Evolutionary conservation across 2,329 filamentous ascomycete genomes (phyloP).

Genomic region (Ophiostoma novo-ulmi): DNA sequence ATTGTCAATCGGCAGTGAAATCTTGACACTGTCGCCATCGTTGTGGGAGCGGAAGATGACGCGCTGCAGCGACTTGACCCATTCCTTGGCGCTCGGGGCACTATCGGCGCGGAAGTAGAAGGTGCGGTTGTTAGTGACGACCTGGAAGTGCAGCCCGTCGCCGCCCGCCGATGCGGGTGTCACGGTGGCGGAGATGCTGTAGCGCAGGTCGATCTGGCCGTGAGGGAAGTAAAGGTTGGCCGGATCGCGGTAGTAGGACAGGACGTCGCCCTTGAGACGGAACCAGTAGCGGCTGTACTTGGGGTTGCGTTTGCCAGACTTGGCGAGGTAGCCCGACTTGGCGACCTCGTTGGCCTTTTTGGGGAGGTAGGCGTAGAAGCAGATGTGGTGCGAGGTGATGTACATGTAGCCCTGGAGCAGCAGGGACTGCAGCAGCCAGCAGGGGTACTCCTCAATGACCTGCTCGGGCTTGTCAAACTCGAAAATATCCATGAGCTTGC

Average conservation of each 20-base stretch:
- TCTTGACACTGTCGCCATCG: constrained; percentile 94
- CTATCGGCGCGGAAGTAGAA: constrained; percentile 91
- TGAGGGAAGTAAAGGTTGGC: constrained; percentile 86
- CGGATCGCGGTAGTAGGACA: constrained; percentile 82
- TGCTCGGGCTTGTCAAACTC: constrained; percentile 76
- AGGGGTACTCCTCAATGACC: constrained; percentile 87
- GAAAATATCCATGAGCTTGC: constrained; percentile 76
- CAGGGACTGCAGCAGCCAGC: constrained; percentile 87
- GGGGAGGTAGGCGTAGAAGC: constrained; percentile 95
- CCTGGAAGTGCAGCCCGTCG: constrained; percentile 69
- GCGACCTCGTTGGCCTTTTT: constrained; percentile 77
- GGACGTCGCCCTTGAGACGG: constrained; percentile 80
- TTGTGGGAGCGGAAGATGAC: constrained; percentile 96
- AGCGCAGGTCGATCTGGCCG: constrained; percentile 86
- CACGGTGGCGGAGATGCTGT: constrained; percentile 80
- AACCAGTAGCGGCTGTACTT: constrained; percentile 93
- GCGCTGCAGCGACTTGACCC: constrained; percentile 89
- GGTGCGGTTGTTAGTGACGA: constrained; percentile 75
- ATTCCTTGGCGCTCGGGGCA: constrained; percentile 81
- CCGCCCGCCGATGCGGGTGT: constrained; percentile 51
- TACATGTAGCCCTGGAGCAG: constrained; percentile 94
- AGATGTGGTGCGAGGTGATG: constrained; percentile 86
- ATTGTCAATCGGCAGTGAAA: constrained; percentile 81
- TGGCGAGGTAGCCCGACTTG: constrained; percentile 84
- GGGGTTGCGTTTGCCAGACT: constrained; percentile 81